phyloP scores from a whole-genome alignment of 805 yeast species.

The Metschnikowia borealis region DNA sequence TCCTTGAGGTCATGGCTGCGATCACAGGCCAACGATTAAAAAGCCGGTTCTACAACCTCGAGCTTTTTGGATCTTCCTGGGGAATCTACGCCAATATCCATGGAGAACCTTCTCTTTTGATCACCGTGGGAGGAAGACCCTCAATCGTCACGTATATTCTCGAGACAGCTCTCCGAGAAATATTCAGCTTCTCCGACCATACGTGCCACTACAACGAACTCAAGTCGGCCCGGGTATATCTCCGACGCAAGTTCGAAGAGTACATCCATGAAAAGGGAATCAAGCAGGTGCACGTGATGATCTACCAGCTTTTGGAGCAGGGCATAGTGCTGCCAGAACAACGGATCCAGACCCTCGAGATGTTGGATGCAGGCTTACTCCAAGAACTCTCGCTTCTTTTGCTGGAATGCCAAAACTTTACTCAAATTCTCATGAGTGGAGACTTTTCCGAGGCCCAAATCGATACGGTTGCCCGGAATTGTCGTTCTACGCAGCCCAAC shows the following conservation, averaged over 20 bases:
- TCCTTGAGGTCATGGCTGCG: constrained; percentile 52
- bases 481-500: not conserved
- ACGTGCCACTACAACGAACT: constrained; percentile 32
- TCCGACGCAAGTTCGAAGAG: constrained; percentile 45
- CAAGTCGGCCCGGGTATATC: constrained; percentile 41
- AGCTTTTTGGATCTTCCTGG: constrained; percentile 54
- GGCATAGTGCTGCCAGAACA: constrained; percentile 52
- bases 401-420: constrained; percentile 24
- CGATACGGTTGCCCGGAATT: constrained; percentile 13
- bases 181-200: constrained; percentile 19
- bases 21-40: constrained; percentile 40
- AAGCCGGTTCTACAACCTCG: constrained; percentile 47
- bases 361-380: constrained; percentile 37
- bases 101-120: constrained; percentile 49
- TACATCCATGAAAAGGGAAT: constrained; percentile 44
- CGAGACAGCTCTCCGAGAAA: constrained; percentile 25
- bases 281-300: constrained; percentile 46
- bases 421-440: constrained; percentile 51
- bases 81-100: constrained; percentile 50
- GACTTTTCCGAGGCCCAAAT: constrained; percentile 26
- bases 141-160: constrained; percentile 37
- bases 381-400: constrained; percentile 25
- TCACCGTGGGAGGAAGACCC: constrained; percentile 54
- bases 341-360: constrained; percentile 53
- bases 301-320: constrained; percentile 52